Percentiles rank a stretch among this genome's conserved stretches.
Evolutionary conservation across 306 rosid species (phyloP).

Genomic region (Hippophae tibetana): DNA sequence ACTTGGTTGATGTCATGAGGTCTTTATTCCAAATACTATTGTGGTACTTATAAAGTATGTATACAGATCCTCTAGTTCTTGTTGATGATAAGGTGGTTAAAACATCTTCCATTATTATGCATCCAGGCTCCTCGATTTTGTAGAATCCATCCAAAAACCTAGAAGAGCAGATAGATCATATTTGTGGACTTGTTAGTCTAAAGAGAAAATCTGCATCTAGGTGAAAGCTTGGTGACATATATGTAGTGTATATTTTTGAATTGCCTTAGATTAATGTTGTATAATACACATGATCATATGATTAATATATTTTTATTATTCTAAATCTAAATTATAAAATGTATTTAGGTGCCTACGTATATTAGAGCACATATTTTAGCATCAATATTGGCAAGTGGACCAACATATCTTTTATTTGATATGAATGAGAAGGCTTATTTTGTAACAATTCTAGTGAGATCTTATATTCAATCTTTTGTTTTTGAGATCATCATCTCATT

Average conservation of each 20-base stretch:
- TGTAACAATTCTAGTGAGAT: no score
- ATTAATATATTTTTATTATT: no score
- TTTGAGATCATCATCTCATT: no score
- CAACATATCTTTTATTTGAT: no score
- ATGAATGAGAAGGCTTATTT: no score
- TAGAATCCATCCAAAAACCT: constrained; percentile 20
- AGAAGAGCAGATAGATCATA: constrained; percentile 19
- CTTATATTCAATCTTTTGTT: no score
- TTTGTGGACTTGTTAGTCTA: constrained; percentile 23
- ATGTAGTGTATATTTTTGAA: constrained; percentile 83
- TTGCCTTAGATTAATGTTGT: constrained; percentile 54
- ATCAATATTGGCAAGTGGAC: no score
- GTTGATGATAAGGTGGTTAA: constrained; percentile 75
- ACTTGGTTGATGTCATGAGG: constrained; percentile 75
- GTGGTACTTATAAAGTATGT: constrained; percentile 71
- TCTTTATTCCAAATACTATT: constrained; percentile 80
- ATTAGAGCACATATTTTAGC: no score
- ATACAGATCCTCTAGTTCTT: constrained; percentile 57
- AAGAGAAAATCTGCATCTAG: constrained; percentile 18
- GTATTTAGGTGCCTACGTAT: no score
- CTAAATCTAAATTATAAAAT: no score
- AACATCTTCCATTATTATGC: constrained; percentile 68
- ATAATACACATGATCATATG: no score
- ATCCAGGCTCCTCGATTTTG: constrained; percentile 24
- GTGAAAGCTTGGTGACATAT: constrained; percentile 71